These are phyloP conservation scores for Fusarium drepaniforme DNA, from an alignment of 2,329 filamentous ascomycete genomes.

Conservation along the genomic window DNA sequence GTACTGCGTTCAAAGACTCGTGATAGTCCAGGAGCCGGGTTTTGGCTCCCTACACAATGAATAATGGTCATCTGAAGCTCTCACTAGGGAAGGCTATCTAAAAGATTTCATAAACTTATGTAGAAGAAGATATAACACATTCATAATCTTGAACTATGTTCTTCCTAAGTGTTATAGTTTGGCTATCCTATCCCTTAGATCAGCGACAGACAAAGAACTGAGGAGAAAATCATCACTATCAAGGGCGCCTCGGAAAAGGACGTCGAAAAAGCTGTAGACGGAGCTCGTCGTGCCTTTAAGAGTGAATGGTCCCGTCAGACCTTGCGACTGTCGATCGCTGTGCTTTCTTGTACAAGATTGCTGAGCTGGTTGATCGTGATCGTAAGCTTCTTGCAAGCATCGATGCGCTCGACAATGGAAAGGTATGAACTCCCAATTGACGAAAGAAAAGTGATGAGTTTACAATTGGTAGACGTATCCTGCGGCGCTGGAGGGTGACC, in stretches of 20 bases:
- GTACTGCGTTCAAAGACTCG: not conserved
- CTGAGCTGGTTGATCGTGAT: conserved; percentile 23
- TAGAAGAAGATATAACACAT: too few relatives aligned
- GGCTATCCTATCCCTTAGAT: too few relatives aligned
- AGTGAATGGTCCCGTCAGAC: conserved; percentile 13
- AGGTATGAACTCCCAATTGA: conserved; percentile 3
- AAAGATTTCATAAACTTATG: too few relatives aligned
- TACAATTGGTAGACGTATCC: conserved; percentile 26
- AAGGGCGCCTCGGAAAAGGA: conserved; percentile 20
- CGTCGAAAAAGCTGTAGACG: conserved; percentile 13
- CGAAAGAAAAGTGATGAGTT: not conserved
- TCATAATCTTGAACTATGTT: too few relatives aligned
- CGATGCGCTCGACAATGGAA: conserved; percentile 39
- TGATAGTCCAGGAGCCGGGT: not conserved
- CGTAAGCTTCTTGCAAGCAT: conserved; percentile 22
- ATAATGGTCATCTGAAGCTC: too few relatives aligned
- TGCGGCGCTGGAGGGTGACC: conserved; percentile 67
- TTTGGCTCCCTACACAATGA: too few relatives aligned
- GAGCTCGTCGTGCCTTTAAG: conserved; percentile 21
- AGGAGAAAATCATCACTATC: conserved; percentile 12
- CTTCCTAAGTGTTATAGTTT: too few relatives aligned
- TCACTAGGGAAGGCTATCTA: too few relatives aligned
- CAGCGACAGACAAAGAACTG: not conserved
- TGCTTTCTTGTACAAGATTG: conserved; percentile 17
- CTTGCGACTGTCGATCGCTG: conserved; percentile 17